phyloP scores from a whole-genome alignment of 192 early-diverging fungal species.

The Chytriomyces confervae region DNA sequence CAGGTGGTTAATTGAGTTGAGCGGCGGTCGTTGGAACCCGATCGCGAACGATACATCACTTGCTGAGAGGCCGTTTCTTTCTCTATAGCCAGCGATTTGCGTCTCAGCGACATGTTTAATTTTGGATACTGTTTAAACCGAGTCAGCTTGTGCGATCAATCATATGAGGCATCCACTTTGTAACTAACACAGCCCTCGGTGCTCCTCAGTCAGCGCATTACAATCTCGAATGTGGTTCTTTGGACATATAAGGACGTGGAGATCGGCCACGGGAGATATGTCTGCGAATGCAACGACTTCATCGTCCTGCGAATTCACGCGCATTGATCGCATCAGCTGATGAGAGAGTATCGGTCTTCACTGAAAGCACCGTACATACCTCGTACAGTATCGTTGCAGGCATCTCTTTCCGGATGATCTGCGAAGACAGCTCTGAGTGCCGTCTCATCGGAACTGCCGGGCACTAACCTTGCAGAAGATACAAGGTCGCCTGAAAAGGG shows the following conservation, averaged over 20 bases:
- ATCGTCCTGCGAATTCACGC: background rate
- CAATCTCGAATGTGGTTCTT: slow-evolving; percentile 16
- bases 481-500: background rate
- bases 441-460: background rate
- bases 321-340: too few relatives aligned
- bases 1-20: background rate
- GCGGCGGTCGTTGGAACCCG: slow-evolving; percentile 6
- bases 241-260: background rate
- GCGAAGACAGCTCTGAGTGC: background rate
- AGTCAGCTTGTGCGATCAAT: too few relatives aligned
- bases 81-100: background rate
- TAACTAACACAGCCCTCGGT: background rate
- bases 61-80: background rate
- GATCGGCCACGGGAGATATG: background rate
- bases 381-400: slow-evolving; percentile 2
- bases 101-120: background rate
- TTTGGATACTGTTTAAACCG: background rate
- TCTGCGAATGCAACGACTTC: background rate
- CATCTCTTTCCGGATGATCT: background rate
- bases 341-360: too few relatives aligned
- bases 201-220: background rate
- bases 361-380: too few relatives aligned
- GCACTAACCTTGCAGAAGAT: too few relatives aligned
- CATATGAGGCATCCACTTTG: background rate
- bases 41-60: background rate